A percentile compares a stretch with the other conserved stretches of the same genome.
These are phyloP conservation scores for Curvularia spicifera DNA, from an alignment of 2,329 filamentous ascomycete genomes.

Conservation along the genomic window DNA sequence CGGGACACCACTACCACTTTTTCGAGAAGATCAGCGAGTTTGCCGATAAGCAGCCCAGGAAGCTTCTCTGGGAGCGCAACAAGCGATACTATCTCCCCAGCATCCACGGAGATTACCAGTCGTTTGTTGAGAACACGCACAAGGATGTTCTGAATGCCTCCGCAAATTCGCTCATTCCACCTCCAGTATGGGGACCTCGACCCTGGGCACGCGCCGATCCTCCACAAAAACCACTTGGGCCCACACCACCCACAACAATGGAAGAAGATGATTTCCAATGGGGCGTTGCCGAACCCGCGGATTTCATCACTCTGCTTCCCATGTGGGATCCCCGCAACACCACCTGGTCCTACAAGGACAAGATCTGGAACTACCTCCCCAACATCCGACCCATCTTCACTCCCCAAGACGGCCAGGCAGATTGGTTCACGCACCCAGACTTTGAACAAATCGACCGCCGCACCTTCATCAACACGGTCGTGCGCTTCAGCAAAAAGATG, in stretches of 20 bases:
- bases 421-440: conserved; percentile 60
- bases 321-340: conserved; percentile 90
- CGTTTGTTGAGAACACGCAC: conserved; percentile 54
- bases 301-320: conserved; percentile 89
- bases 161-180: conserved; percentile 52
- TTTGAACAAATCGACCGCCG: conserved; percentile 68
- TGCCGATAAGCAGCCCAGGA: conserved; percentile 61
- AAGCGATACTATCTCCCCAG: conserved; percentile 62
- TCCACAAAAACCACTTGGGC: conserved; percentile 78
- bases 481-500: conserved; percentile 79
- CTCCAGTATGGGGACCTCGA: conserved; percentile 83
- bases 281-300: conserved; percentile 89
- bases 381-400: conserved; percentile 80
- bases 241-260: conserved; percentile 71
- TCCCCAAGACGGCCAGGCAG: conserved; percentile 72
- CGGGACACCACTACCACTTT: conserved; percentile 82
- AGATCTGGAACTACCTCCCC: conserved; percentile 58
- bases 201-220: conserved; percentile 63
- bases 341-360: conserved; percentile 68
- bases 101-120: conserved; percentile 58
- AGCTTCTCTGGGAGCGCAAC: conserved; percentile 65
- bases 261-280: conserved; percentile 83
- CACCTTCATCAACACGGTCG: conserved; percentile 86
- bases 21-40: conserved; percentile 68
- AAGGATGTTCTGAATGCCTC: conserved; percentile 50